Evolutionary conservation across 192 early-diverging fungal species (phyloP).

Genomic region (Lunasporangiospora selenospora): DNA sequence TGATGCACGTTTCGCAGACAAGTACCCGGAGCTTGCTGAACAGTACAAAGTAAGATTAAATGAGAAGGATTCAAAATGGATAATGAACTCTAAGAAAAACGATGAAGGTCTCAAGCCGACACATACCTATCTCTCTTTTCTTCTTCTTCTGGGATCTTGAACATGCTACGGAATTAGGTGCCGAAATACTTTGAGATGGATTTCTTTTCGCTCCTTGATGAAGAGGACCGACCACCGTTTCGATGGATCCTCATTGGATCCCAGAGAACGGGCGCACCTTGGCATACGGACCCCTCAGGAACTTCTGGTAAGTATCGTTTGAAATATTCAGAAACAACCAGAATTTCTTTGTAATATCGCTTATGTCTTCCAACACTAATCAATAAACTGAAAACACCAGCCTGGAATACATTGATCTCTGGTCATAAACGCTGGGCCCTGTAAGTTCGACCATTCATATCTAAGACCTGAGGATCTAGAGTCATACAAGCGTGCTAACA

Average conservation of each 20-base stretch:
- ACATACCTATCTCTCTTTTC: no score
- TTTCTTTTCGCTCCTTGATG: slow-evolving; percentile 39
- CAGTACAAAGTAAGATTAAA: slow-evolving; percentile 40
- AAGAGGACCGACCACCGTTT: slow-evolving; percentile 40
- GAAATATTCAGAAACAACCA: no score
- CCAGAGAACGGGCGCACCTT: slow-evolving; percentile 49
- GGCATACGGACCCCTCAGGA: slow-evolving; percentile 54
- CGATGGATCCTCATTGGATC: slow-evolving; percentile 58
- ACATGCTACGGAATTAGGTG: slow-evolving; percentile 15
- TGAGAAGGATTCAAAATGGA: no score
- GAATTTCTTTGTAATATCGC: no score
- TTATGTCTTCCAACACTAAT: neutral
- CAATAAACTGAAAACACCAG: neutral
- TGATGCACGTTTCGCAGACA: slow-evolving; percentile 51
- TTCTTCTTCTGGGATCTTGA: neutral
- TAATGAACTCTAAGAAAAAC: no score
- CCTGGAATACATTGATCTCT: slow-evolving; percentile 54
- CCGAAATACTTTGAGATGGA: slow-evolving; percentile 51
- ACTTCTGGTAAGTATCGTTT: slow-evolving; percentile 38
- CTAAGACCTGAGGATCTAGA: neutral
- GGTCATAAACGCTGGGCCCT: slow-evolving; percentile 61
- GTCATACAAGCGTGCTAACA: neutral
- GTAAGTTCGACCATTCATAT: slow-evolving; percentile 28
- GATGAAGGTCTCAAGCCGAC: no score
- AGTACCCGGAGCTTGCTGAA: slow-evolving; percentile 30